Conservation (phyloP, 768 basidiomycete genomes). For the Neoboletus magnificus region DNA sequence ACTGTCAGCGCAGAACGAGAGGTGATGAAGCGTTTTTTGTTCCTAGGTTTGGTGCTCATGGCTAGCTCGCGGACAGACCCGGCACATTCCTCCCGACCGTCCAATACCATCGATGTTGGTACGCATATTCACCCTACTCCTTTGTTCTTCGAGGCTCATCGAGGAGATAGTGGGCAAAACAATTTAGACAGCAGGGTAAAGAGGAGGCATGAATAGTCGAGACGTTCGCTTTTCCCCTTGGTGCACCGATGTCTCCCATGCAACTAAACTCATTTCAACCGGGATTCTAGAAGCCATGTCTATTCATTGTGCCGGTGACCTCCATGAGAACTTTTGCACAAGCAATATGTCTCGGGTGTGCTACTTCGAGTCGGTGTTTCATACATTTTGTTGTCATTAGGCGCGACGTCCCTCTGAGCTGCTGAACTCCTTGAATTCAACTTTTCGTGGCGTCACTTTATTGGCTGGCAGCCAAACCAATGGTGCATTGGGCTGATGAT, state of each 20-base stretch:
- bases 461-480: no score
- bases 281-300: conserved; percentile 2
- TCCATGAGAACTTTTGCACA: background rate
- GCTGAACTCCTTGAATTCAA: conserved; percentile 36
- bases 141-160: conserved; percentile 1
- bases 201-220: conserved; percentile 9
- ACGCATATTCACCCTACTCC: conserved; percentile 23
- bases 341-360: background rate
- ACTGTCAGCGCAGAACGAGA: conserved; percentile 73
- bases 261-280: background rate
- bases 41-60: conserved; percentile 3
- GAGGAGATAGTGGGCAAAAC: conserved; percentile 45
- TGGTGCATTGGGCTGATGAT: no score
- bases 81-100: conserved; percentile 56
- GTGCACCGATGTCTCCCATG: background rate
- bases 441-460: conserved; percentile 27
- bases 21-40: conserved; percentile 39
- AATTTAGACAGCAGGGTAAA: conserved; percentile 38
- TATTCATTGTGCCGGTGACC: background rate
- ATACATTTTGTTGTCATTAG: conserved; percentile 33
- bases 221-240: background rate
- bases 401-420: conserved; percentile 37
- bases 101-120: conserved; percentile 82
- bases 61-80: conserved; percentile 40
- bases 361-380: background rate